Base-by-base conservation (phyloP, 2,329 filamentous ascomycete species). In the Colletotrichum filicis region DNA sequence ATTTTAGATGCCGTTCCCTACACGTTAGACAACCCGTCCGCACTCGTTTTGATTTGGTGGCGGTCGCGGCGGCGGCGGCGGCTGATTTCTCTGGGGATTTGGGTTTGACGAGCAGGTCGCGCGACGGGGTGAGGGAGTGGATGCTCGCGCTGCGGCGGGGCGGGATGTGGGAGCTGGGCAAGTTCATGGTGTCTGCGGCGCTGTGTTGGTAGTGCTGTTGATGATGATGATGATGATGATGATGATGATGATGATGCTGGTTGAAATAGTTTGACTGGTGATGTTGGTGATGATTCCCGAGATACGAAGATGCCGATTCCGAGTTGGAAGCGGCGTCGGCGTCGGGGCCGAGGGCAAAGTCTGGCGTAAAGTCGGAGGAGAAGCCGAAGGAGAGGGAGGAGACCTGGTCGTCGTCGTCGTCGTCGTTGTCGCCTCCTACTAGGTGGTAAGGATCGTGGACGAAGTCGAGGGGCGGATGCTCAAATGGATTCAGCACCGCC, bases 11-110 rank as follows among this genome's bases (percentile, higher is more conserved):
- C 59, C 95, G 88, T 81, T 97, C 94, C 76, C 95, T 89, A 82
- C 95, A 98, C 2, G 95, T 98, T 76, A 98, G 85, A 81, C 95
- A 98, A 49, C 95, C 95, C 3, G 95, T 98, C 59, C 96, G 91
- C 22, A 97, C 95, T 75, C 95, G 89, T 83, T 93, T 96, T n/a
- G 94, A 92, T 81, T 95, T 96, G 75, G 79, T 82, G 32, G 79
- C 79, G 8, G 78, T 76, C 8, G 55, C 66, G 19, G 74, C 75
- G 30, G 60, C 71, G 28, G 65, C 64, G 14, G 73, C 69, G 14
- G 66, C 68, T 2, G 66, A 57, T 46, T 75, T 76, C 46, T 70
- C 67, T 9, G 68, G 73, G 16, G 74, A 60, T 35, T 69, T 71
- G 26, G 60, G 58, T 32, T 74, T 67, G 35, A 69, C 63, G 42